Evolutionary conservation across 139 green algal genomes (phyloP).

Genomic region (Spirogloea muscicola): DNA sequence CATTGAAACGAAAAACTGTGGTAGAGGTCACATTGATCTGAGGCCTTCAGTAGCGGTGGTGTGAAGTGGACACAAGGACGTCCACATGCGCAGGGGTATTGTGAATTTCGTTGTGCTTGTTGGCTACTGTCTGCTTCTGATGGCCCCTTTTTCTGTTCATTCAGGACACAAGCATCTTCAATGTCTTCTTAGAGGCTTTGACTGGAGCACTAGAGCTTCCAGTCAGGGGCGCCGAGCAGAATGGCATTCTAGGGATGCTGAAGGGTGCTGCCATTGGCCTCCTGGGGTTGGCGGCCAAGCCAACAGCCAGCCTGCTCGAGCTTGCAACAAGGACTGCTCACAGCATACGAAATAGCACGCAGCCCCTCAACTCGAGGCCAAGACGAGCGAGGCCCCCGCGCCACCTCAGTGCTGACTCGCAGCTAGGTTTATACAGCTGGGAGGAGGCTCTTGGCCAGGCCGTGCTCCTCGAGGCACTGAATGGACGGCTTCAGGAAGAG

Average conservation of each 20-base stretch:
- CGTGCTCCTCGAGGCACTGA: conserved; percentile 5
- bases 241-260: conserved; percentile 9
- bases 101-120: no score
- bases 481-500: background rate
- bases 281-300: conserved; percentile 22
- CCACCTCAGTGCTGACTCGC: conserved; percentile 11
- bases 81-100: no score
- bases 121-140: no score
- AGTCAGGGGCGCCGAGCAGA: background rate
- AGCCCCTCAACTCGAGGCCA: no score
- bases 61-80: no score
- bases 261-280: conserved; percentile 15
- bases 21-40: no score
- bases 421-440: conserved; percentile 3
- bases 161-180: no score
- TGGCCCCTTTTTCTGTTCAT: no score
- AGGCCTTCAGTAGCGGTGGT: no score
- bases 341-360: conserved; percentile 34
- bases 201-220: conserved; percentile 34
- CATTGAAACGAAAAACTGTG: no score
- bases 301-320: conserved; percentile 23
- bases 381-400: conserved; percentile 4
- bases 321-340: conserved; percentile 24
- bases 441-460: conserved; percentile 18
- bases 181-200: no score